Evolutionary conservation across 1,139 yeast species (phyloP).

Genomic region (Petasospora fabianii): DNA sequence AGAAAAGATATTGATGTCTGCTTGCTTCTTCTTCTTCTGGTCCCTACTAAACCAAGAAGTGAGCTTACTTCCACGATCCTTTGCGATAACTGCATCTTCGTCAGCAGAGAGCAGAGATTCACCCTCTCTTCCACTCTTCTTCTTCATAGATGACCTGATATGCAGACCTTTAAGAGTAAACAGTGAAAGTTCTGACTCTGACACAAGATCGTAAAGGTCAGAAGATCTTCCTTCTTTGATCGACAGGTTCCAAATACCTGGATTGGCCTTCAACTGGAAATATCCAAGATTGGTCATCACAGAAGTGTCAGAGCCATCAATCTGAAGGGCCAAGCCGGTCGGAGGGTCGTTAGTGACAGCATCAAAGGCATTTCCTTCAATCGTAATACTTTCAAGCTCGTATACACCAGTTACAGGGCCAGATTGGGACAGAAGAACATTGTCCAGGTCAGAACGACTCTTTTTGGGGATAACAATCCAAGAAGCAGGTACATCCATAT

Average conservation of each 20-base stretch:
- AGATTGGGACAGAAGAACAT: conserved; percentile 42
- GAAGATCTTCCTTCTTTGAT: conserved; percentile 41
- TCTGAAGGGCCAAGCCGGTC: conserved; percentile 47
- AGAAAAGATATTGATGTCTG: conserved; percentile 77
- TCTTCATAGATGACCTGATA: conserved; percentile 43
- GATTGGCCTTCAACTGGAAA: conserved; percentile 64
- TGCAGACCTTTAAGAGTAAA: conserved; percentile 45
- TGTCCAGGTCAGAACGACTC: conserved; percentile 58
- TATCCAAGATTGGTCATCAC: conserved; percentile 77
- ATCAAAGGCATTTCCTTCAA: conserved; percentile 65
- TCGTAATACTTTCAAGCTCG: conserved; percentile 46
- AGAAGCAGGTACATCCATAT: conserved; percentile 57
- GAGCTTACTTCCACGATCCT: conserved; percentile 10
- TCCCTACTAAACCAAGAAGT: conserved; percentile 13
- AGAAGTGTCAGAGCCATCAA: conserved; percentile 50
- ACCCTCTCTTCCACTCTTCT: conserved; percentile 40
- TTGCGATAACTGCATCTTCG: conserved; percentile 6
- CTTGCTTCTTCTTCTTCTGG: conserved; percentile 31
- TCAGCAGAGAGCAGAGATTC: conserved; percentile 31
- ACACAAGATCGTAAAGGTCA: conserved; percentile 41
- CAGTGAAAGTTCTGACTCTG: no score
- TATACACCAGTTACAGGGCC: conserved; percentile 41
- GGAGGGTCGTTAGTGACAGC: conserved; percentile 35
- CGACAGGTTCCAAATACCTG: conserved; percentile 60
- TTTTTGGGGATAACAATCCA: conserved; percentile 58